Conservation (phyloP, 805 yeast species). For the Saccharomyces paradoxus region DNA sequence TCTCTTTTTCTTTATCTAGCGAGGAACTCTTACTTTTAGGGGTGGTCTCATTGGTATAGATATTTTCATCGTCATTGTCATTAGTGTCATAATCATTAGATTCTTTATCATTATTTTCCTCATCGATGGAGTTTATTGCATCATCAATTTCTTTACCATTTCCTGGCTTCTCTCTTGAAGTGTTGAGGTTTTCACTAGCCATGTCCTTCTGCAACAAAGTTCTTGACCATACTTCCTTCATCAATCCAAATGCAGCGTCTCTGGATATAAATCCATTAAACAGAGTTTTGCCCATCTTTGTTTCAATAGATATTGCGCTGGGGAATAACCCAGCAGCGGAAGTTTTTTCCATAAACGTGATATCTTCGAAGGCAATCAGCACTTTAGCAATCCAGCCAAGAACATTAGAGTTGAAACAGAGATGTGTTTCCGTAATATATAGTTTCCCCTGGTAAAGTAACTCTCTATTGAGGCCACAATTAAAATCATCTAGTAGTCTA, state of each 20-base stretch:
- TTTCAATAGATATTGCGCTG: constrained; percentile 73
- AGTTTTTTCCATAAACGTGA: constrained; percentile 58
- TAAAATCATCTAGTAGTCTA: constrained; percentile 72
- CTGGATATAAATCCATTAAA: constrained; percentile 86
- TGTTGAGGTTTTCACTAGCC: not conserved
- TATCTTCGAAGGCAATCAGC: constrained; percentile 62
- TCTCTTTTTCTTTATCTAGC: constrained; percentile 16
- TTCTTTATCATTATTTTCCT: constrained; percentile 11
- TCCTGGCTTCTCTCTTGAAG: not conserved
- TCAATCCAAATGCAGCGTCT: constrained; percentile 64
- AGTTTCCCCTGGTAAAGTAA: constrained; percentile 82
- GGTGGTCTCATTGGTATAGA: constrained; percentile 19
- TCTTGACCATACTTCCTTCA: constrained; percentile 63
- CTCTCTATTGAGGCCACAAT: constrained; percentile 85
- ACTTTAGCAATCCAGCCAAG: constrained; percentile 87
- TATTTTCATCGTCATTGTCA: constrained; percentile 28
- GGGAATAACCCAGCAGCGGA: constrained; percentile 86
- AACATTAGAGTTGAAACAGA: constrained; percentile 75
- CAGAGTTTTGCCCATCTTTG: constrained; percentile 54
- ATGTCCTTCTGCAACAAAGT: constrained; percentile 11
- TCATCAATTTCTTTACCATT: constrained; percentile 18
- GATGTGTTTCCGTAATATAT: constrained; percentile 65
- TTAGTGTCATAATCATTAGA: constrained; percentile 17
- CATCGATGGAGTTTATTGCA: constrained; percentile 41
- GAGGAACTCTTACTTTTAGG: constrained; percentile 14